Percentiles rank a stretch among this genome's conserved stretches.
phyloP scores from a whole-genome alignment of 345 rosid genomes.

The Salix brachista region DNA sequence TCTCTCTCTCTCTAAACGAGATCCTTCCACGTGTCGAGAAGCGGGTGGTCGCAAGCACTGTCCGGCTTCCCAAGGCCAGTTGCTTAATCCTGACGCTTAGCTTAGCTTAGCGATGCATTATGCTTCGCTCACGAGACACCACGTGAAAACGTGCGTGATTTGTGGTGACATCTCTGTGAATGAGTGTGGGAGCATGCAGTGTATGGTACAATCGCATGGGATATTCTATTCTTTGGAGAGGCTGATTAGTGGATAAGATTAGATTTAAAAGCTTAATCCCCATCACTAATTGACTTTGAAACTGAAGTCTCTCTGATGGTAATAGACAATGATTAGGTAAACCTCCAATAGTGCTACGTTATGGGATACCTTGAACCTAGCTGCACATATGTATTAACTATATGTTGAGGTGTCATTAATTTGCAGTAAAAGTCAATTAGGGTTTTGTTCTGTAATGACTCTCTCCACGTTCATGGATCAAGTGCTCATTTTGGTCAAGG shows the following conservation, averaged over 20 bases:
- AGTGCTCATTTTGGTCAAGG: background rate
- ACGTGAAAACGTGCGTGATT: conserved; percentile 24
- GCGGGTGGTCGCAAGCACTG: conserved; percentile 8
- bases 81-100: conserved; percentile 5
- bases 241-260: background rate
- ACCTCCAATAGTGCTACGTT: background rate
- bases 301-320: background rate
- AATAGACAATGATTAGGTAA: background rate
- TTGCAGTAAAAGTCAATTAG: background rate
- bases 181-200: background rate
- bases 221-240: conserved; percentile 4
- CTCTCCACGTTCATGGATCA: background rate
- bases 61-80: conserved; percentile 19
- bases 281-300: background rate
- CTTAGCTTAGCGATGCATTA: conserved; percentile 5
- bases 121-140: conserved; percentile 18
- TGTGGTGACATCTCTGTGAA: background rate
- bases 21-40: conserved; percentile 33
- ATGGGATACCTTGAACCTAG: background rate
- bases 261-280: background rate
- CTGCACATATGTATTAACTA: background rate
- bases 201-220: background rate
- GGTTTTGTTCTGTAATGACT: background rate
- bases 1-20: background rate
- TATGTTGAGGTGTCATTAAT: background rate